Conservation (phyloP, 2,329 filamentous ascomycete species). For the Alternaria postmessia region DNA sequence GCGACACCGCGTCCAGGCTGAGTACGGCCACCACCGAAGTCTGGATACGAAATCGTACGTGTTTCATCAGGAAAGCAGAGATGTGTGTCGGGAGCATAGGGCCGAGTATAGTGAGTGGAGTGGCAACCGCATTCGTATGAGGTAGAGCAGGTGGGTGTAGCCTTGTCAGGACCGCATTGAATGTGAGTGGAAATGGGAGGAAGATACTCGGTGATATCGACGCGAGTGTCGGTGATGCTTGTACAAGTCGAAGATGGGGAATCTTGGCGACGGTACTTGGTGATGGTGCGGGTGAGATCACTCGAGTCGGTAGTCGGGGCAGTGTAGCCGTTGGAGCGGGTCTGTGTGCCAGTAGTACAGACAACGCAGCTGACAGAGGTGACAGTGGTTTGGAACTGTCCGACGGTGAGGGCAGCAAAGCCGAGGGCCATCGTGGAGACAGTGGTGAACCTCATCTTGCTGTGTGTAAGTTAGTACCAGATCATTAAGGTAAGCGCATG, state of each 20-base stretch:
- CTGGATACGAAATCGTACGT: too few species aligned
- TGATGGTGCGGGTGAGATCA: background rate
- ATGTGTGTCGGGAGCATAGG: background rate
- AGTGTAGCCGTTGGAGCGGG: background rate
- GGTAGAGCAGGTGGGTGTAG: background rate
- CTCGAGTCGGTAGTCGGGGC: background rate
- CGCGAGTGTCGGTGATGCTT: background rate
- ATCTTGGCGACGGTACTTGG: background rate
- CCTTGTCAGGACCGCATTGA: background rate
- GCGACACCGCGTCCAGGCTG: too few species aligned
- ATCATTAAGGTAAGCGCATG: too few species aligned
- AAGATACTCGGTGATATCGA: too few species aligned
- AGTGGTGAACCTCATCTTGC: background rate
- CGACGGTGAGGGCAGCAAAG: background rate
- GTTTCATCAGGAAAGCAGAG: background rate
- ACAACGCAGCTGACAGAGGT: background rate
- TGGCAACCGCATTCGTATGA: background rate
- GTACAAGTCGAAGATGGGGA: background rate
- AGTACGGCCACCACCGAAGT: too few species aligned
- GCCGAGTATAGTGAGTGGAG: background rate
- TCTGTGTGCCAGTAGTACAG: background rate
- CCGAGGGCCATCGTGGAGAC: background rate
- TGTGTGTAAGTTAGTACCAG: background rate
- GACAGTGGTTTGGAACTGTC: background rate
- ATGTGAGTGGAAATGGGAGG: background rate